Conservation (phyloP, 2,329 filamentous ascomycete species). For the Sporothrix inflata region DNA sequence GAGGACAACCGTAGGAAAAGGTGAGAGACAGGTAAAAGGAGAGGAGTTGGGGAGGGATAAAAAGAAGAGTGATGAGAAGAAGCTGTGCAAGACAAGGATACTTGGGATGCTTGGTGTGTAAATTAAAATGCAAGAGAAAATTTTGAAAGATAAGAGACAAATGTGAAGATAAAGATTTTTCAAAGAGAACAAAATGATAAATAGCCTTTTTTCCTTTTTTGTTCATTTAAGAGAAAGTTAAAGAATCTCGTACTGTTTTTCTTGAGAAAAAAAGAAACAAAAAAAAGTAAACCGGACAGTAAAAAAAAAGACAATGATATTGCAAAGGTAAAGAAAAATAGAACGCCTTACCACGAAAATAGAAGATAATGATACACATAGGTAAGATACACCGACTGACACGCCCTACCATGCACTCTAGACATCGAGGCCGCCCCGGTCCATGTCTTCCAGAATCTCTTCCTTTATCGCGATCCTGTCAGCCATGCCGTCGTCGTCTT, state of each 20-base stretch:
- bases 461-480: conserved; percentile 19
- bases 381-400: too few species aligned
- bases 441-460: conserved; percentile 26
- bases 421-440: not conserved
- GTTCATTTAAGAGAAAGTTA: too few species aligned
- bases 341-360: not conserved
- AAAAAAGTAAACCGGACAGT: not conserved
- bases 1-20: not conserved
- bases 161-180: not conserved
- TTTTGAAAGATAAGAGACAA: not conserved
- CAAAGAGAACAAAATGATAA: too few species aligned
- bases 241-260: too few species aligned
- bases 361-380: not conserved
- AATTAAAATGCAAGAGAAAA: not conserved
- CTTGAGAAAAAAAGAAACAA: too few species aligned
- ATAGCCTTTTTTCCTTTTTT: too few species aligned
- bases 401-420: not conserved
- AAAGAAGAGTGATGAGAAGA: not conserved
- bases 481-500: conserved; percentile 24
- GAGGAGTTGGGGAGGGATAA: too few species aligned
- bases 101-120: not conserved
- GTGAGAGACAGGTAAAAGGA: not conserved
- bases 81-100: not conserved
- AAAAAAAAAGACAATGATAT: not conserved
- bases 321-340: not conserved